Base-by-base conservation (phyloP, 176 grass and related monocot species). In the Microstegium vimineum region DNA sequence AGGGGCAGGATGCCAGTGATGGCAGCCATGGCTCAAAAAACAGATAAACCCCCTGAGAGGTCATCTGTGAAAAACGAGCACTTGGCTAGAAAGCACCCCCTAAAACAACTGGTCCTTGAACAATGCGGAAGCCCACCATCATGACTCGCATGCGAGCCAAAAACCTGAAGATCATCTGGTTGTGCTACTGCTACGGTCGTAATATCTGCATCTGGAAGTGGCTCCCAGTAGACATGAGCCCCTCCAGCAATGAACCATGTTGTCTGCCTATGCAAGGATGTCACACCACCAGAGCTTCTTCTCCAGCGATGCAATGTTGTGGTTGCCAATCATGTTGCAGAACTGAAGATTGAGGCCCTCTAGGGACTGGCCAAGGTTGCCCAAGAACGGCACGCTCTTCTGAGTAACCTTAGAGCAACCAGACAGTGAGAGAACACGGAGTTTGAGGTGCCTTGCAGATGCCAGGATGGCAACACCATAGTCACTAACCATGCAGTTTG, bases 281-380 rank as follows among this genome's bases (percentile, higher is more conserved):
- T 94, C 93, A 31, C 97, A 99, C 97, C 89, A 99, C 89, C 89
- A 96, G 75, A 99, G 83, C 77, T 90, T 70, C 83, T 95, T 88
- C 89, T 92, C 89, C 46, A 99, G 72, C 10, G 81, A 83, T 81
- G 88, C 85, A 43, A 93, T 79, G 79, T 73, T 89, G 56, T 90
- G 56, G 65, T 73, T 90, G 32, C 89, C 83, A 28, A 93, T 90
- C 82, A 90, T 82, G 79, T 89, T 85, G 89, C 97, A 99, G 77
- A 83, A 93, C 75, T 93, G 93, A 75, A 99, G 85, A 83, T 94
- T 96, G 42, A 96, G 87, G 25, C 89, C 97, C 84, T 91, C 73
- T 51, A 99, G 76, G 20, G 89, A 81, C 64, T 87, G 78, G 10
- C 89, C 97, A 81, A 99, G 81, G 64, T 92, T 94, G 36, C 89